phyloP scores from a whole-genome alignment of 768 basidiomycete genomes.

The Tricholoma sp. region DNA sequence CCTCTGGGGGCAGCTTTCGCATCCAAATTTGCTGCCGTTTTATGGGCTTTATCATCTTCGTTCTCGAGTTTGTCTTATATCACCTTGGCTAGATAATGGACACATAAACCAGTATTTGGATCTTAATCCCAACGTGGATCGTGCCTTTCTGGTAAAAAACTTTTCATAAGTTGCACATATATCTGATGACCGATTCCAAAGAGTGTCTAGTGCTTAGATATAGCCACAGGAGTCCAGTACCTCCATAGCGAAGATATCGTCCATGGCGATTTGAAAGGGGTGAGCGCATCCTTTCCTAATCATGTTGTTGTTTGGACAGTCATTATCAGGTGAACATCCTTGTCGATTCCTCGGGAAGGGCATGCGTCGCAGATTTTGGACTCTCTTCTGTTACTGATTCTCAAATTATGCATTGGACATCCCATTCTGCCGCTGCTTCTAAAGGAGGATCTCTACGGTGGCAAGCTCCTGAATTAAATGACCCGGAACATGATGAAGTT shows the following conservation, averaged over 20 bases:
- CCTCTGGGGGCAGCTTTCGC: constrained; percentile 26
- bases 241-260: constrained; percentile 22
- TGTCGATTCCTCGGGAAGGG: constrained; percentile 18
- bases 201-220: too few species aligned
- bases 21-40: constrained; percentile 28
- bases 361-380: constrained; percentile 25
- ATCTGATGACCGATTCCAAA: too few species aligned
- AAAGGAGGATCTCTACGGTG: constrained; percentile 19
- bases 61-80: constrained; percentile 26
- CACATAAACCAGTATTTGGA: constrained; percentile 26
- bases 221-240: constrained; percentile 19
- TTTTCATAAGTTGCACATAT: too few species aligned
- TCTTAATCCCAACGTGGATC: constrained; percentile 16
- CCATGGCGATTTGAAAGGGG: constrained; percentile 29
- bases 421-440: constrained; percentile 10
- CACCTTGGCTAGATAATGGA: constrained; percentile 22
- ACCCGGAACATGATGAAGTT: not conserved
- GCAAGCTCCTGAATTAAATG: not conserved
- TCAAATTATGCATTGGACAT: constrained; percentile 12
- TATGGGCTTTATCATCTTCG: constrained; percentile 22
- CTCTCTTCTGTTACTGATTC: constrained; percentile 19
- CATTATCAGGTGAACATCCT: constrained; percentile 22
- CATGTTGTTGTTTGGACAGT: not conserved
- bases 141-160: constrained; percentile 26
- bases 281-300: not conserved